Evolutionary conservation across 495 filamentous ascomycete genomes (phyloP).

Genomic region (Penicillium roqueforti): DNA sequence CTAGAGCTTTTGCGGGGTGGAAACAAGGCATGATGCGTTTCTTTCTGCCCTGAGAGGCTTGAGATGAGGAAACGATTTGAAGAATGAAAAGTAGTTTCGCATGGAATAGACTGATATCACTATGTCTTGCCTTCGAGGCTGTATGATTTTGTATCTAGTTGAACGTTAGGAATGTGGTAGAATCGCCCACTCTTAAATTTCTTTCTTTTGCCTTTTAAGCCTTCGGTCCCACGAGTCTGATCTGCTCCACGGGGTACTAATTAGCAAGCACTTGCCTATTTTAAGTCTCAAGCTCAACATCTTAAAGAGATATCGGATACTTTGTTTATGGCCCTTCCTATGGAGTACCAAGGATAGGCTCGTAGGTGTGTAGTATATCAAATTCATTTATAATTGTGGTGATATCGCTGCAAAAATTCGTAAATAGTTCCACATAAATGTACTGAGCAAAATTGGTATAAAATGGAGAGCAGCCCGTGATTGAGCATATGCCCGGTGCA

Average conservation of each 20-base stretch:
- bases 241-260: too few relatives aligned
- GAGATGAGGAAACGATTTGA: conserved; percentile 24
- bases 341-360: too few relatives aligned
- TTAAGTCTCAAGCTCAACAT: too few relatives aligned
- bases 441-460: conserved; percentile 3
- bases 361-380: too few relatives aligned
- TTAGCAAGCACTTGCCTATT: too few relatives aligned
- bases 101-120: conserved; percentile 24
- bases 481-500: not conserved
- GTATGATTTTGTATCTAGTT: not conserved
- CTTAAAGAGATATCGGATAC: too few relatives aligned
- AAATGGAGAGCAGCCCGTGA: not conserved
- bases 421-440: too few relatives aligned
- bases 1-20: conserved; percentile 13
- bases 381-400: too few relatives aligned
- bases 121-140: not conserved
- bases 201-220: too few relatives aligned
- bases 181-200: not conserved
- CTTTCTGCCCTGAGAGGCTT: conserved; percentile 8
- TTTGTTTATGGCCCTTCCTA: too few relatives aligned
- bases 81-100: conserved; percentile 21
- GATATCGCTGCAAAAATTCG: too few relatives aligned
- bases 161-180: not conserved
- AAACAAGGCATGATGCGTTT: conserved; percentile 11
- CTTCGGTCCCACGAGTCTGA: too few relatives aligned